These are phyloP conservation scores for Phytophthora meadii DNA, from an alignment of 352 stramenopile genomes.

Conservation along the genomic window DNA sequence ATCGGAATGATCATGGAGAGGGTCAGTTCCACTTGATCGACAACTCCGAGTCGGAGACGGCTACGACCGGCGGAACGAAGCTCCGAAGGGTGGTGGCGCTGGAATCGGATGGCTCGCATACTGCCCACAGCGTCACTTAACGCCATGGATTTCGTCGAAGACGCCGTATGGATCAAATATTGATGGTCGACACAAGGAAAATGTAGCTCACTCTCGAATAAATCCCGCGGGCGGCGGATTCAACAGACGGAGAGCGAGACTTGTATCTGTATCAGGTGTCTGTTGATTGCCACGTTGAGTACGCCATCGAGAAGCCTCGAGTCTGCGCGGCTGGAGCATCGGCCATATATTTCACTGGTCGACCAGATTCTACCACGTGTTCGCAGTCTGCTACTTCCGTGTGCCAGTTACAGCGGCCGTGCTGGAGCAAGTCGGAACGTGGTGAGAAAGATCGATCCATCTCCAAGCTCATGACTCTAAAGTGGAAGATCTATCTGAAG, in stretches of 20 bases:
- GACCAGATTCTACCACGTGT: conserved; percentile 67
- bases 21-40: conserved; percentile 60
- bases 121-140: conserved; percentile 35
- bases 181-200: conserved; percentile 29
- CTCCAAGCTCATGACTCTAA: conserved; percentile 33
- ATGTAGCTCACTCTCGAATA: conserved; percentile 14
- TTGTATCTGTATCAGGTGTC: conserved; percentile 70
- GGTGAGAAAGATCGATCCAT: conserved; percentile 56
- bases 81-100: conserved; percentile 14
- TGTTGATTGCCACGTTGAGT: conserved; percentile 83
- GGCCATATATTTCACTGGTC: conserved; percentile 60
- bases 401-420: conserved; percentile 66
- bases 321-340: conserved; percentile 41
- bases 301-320: conserved; percentile 73
- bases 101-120: conserved; percentile 36
- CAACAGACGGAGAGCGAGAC: conserved; percentile 56
- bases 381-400: conserved; percentile 79
- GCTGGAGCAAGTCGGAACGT: conserved; percentile 56
- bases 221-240: conserved; percentile 26
- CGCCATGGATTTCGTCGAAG: conserved; percentile 30
- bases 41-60: conserved; percentile 7
- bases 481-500: conserved; percentile 33
- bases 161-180: conserved; percentile 8
- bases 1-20: conserved; percentile 69
- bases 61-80: conserved; percentile 4